These are phyloP conservation scores for Globisporangium paroecandrum DNA, from an alignment of 352 stramenopile species.

Conservation along the genomic window DNA sequence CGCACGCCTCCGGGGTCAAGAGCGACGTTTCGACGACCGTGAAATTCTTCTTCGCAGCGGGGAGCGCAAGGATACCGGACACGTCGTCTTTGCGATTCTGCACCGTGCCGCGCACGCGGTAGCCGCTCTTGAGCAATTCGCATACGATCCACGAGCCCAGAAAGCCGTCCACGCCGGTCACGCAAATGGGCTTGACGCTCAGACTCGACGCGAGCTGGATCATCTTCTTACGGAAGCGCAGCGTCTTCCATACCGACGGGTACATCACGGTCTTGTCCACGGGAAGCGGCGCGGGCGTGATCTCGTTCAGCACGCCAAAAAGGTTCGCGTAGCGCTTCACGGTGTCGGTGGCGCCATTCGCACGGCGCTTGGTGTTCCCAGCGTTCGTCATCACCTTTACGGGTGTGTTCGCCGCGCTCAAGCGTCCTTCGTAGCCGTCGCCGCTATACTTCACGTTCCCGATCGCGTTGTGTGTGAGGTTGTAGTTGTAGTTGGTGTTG, in stretches of 20 bases:
- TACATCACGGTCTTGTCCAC: constrained; percentile 50
- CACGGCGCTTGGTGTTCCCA: constrained; percentile 9
- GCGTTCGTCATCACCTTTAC: constrained; percentile 10
- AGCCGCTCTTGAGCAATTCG: constrained; percentile 72
- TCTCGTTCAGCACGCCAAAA: constrained; percentile 18
- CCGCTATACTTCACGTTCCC: constrained; percentile 6
- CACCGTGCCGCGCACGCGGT: constrained; percentile 80
- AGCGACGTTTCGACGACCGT: constrained; percentile 86
- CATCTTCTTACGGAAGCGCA: constrained; percentile 82
- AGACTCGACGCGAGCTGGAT: constrained; percentile 69
- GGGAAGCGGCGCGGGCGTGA: constrained; percentile 9
- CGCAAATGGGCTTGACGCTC: constrained; percentile 80
- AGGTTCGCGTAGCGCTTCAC: constrained; percentile 21
- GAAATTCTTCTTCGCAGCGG: constrained; percentile 76
- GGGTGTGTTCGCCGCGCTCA: constrained; percentile 13
- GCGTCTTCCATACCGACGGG: constrained; percentile 69
- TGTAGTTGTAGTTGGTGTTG: constrained; percentile 12
- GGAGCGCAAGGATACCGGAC: constrained; percentile 65
- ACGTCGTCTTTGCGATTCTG: constrained; percentile 86
- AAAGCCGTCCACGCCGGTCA: constrained; percentile 85
- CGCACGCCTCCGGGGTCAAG: constrained; percentile 82
- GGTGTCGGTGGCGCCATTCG: constrained; percentile 9
- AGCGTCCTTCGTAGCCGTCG: constrained; percentile 7
- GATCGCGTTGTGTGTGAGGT: constrained; percentile 18
- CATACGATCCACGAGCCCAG: constrained; percentile 83